These are phyloP conservation scores for Silene uniflora DNA, from an alignment of 148 eudicot species.

Conservation along the genomic window DNA sequence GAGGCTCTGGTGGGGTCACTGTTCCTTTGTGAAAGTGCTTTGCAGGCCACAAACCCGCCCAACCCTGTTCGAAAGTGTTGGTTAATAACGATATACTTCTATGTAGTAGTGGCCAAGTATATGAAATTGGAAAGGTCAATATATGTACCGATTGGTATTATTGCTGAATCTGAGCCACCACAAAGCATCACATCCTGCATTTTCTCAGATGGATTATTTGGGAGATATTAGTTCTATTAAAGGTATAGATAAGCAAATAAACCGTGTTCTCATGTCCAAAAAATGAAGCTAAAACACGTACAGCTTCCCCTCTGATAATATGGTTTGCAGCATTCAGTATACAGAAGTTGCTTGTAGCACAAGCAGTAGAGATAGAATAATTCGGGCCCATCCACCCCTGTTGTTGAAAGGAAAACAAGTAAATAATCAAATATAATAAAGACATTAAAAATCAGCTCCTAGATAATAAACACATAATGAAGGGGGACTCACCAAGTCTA, in stretches of 20 bases:
- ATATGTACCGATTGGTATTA: constrained; percentile 77
- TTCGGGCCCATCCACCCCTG: constrained; percentile 99
- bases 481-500: constrained; percentile 70
- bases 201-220: not conserved
- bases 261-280: constrained; percentile 6
- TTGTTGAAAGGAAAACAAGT: constrained; percentile 7
- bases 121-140: constrained; percentile 13
- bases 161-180: constrained; percentile 93
- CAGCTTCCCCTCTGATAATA: constrained; percentile 95
- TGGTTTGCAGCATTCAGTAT: constrained; percentile 94
- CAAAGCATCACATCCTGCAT: constrained; percentile 91
- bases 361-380: constrained; percentile 93
- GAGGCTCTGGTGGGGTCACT: constrained; percentile 88
- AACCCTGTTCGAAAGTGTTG: constrained; percentile 47
- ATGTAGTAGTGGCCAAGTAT: constrained; percentile 1
- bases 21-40: constrained; percentile 89
- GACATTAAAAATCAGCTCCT: constrained; percentile 3
- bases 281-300: constrained; percentile 35
- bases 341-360: constrained; percentile 97
- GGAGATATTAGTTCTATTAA: constrained; percentile 10
- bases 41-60: constrained; percentile 95
- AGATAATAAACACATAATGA: not conserved
- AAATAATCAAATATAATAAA: constrained; percentile 16
- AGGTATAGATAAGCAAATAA: not conserved
- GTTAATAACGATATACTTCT: not conserved